Evolutionary conservation across 2,329 filamentous ascomycete species (phyloP), one percentile per base, ranked within the genome.

Genomic region (Sporothrix schenckii): DNA sequence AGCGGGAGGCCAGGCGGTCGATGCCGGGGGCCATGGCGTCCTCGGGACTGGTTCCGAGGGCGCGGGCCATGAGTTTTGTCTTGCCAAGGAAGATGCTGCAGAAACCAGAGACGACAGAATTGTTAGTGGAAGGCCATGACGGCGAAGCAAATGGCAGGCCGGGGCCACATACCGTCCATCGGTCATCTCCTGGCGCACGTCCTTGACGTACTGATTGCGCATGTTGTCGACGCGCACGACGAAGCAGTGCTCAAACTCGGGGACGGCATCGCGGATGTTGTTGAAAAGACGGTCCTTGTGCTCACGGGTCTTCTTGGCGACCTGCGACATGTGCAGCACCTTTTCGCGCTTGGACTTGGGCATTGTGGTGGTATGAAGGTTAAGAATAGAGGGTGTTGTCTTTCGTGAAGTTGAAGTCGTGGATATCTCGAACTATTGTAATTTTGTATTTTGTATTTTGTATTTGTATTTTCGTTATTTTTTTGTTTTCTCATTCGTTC

Each of bases 61-160:
- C 94, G 82, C 95, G 94, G 76, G 92, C 90, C 93, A 98, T 98
- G 80, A 99, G 94, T 83, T 98, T 98, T 72, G 94, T 98, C 85
- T 98, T 99, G 83, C 94, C 95, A 82, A 97, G 98, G 88, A 98
- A 98, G 80, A 99, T 85, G 76, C 94, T 95, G 76, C 63, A 11
- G 41, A 50, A 41, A 66, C 10, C 24, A 44, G 1, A 47, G 10
- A 13, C 4, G 13, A 16, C 14, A 49, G 6, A 44, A 30, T 47
- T 24, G 19, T 27, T 53, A 53, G 50, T 53, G 2, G 34, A n/a
- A 10, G 2, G 39, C 4, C 16, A 3, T 16, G 41, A 14, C 3
- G 11, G 14, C 14, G 11, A 14, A 44, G 11, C 41, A 16, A 14
- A 44, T 44, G 2, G 34, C 21, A 21, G 52, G 13, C 19, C 58